Base-by-base conservation (phyloP, 2,329 filamentous ascomycete genomes). In the Colletotrichum gloeosporioides region DNA sequence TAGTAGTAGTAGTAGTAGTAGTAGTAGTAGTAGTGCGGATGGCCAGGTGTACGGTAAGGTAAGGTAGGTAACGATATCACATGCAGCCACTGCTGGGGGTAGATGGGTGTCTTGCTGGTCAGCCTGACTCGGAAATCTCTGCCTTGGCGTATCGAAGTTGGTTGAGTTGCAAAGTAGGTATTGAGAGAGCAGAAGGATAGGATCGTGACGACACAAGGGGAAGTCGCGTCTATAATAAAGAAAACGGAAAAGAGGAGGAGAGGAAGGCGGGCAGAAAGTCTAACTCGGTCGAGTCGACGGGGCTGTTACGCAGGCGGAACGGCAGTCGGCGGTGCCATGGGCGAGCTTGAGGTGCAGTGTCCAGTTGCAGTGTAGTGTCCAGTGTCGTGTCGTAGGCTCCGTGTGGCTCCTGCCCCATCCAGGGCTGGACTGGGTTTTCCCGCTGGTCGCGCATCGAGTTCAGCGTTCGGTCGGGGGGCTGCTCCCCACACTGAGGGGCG, bases 81-180 rank as follows among this genome's bases (percentile, higher is more conserved):
- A 76, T 76, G 74, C 74, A 69, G 59, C 64, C 69, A 36, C 73
- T 34, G 34, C 70, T 73, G 62, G 61, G 65, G 67, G 53, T 49
- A 71, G 62, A 63, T 64, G 64, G 29, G 5, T 61, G 64, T 69
- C 57, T 68, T 64, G 73, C 63, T 67, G 69, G 44, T 44, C 69
- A 69, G 57, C 16, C 39, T 59, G 44, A 22, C 69, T 73, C 9
- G 39, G 44, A 76, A 76, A 76, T 74, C 57, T 76, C 74, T 76
- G 74, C 34, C 74, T 74, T 69, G 65, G 44, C n/a, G 39, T 49
- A 44, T 29, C 15, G 22, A 18, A 13, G n/a, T 22, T 13, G 18
- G 68, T 22, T 29, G 16, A 63, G 15, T 27, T 31, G 29, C n/a
- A 57, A 53, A 31, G 16, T 62, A 57, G 18, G 49, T 25, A 36